phyloP scores from a whole-genome alignment of 1,284 basidiomycete genomes.

The Kalmanozyma brasiliensis region DNA sequence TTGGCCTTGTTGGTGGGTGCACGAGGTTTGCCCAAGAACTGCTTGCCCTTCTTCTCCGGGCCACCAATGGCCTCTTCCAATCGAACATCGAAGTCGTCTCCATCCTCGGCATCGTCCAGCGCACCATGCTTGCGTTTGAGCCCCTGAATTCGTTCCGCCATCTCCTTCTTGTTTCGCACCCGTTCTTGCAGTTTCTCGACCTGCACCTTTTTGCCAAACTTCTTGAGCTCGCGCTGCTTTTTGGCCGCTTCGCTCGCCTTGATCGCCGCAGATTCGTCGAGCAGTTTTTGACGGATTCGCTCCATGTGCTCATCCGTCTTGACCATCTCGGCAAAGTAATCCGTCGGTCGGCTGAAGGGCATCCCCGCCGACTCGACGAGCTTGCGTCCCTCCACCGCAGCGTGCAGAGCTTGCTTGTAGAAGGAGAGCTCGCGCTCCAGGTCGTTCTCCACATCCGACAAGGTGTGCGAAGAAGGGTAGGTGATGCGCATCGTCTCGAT shows the following conservation, averaged over 20 bases:
- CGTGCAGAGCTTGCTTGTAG: constrained; percentile 94
- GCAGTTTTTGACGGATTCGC: constrained; percentile 86
- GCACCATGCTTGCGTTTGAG: constrained; percentile 74
- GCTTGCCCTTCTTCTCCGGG: constrained; percentile 7
- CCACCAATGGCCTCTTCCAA: constrained; percentile 72
- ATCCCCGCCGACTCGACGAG: constrained; percentile 80
- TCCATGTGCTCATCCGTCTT: constrained; percentile 99
- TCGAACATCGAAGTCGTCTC: constrained; percentile 81
- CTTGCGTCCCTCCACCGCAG: constrained; percentile 78
- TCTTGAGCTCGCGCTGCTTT: constrained; percentile 92
- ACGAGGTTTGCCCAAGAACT: constrained; percentile 7
- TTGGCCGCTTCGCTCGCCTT: constrained; percentile 92
- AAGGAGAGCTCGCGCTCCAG: constrained; percentile 93
- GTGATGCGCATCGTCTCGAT: constrained; percentile 63
- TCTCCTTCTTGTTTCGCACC: constrained; percentile 82
- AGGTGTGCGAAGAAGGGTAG: constrained; percentile 69
- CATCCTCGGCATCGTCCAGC: constrained; percentile 47
- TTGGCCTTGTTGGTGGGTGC: constrained; percentile 40
- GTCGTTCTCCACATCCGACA: constrained; percentile 79
- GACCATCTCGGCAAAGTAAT: constrained; percentile 99
- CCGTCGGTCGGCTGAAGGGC: constrained; percentile 89
- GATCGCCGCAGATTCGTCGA: constrained; percentile 88
- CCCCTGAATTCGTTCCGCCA: constrained; percentile 71
- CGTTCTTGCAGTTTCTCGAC: constrained; percentile 84
- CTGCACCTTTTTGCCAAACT: constrained; percentile 97